These are phyloP conservation scores for Hericium alpestre DNA, from an alignment of 768 basidiomycete genomes.

Conservation along the genomic window DNA sequence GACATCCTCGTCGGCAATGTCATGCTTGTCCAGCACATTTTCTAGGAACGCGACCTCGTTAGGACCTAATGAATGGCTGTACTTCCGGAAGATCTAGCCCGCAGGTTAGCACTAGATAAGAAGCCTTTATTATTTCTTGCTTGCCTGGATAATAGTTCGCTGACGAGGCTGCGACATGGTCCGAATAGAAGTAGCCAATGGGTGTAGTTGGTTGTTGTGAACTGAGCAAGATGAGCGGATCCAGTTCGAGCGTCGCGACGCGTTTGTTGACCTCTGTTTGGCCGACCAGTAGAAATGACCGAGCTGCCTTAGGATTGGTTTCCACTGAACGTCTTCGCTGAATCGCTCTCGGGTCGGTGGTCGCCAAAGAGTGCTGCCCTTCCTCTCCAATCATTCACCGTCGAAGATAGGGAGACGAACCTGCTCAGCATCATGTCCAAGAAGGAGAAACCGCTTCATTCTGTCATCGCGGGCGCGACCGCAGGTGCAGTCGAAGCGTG, in stretches of 20 bases:
- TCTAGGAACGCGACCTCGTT: conserved; percentile 67
- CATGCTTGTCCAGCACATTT: conserved; percentile 57
- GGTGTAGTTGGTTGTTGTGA: no score
- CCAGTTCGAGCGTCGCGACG: conserved; percentile 9
- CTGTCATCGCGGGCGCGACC: conserved; percentile 81
- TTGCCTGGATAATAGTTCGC: conserved; percentile 11
- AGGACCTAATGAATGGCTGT: conserved; percentile 77
- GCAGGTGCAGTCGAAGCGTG: conserved; percentile 92
- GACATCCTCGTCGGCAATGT: conserved; percentile 57
- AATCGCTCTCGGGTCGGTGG: no score
- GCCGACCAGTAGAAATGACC: no score
- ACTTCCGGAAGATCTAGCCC: conserved; percentile 71
- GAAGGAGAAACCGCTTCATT: conserved; percentile 78
- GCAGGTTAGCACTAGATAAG: not conserved
- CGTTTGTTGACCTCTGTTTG: conserved; percentile 4
- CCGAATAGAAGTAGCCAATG: not conserved
- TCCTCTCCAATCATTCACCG: no score
- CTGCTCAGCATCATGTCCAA: conserved; percentile 20
- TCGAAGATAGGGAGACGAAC: no score
- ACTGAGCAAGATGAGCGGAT: no score
- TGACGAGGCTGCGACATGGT: conserved; percentile 11
- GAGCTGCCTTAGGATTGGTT: no score
- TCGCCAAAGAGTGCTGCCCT: no score
- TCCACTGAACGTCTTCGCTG: no score
- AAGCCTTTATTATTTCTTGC: not conserved